Evolutionary conservation across 805 yeast genomes (phyloP).

Genomic region (Ogataea populi-albae): DNA sequence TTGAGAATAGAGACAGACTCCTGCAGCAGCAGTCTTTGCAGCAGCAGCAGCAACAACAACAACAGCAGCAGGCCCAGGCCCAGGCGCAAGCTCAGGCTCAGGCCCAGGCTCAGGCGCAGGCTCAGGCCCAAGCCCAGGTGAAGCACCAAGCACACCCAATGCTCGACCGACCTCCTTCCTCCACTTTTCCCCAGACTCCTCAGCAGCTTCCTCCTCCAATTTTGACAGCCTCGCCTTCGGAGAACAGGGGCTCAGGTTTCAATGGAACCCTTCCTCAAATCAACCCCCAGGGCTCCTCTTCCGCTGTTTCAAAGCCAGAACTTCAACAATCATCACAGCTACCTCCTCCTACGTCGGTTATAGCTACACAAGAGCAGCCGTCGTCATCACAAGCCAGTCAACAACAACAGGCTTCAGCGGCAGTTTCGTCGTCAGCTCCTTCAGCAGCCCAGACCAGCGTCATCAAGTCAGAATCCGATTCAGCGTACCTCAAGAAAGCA

Average conservation of each 20-base stretch:
- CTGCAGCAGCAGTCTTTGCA: slow-evolving; percentile 39
- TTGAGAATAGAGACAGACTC: slow-evolving; percentile 75
- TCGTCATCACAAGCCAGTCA: slow-evolving; percentile 12
- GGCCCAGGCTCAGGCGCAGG: slow-evolving; percentile 33
- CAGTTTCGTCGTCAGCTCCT: slow-evolving; percentile 32
- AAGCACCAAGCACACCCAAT: slow-evolving; percentile 24
- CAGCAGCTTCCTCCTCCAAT: slow-evolving; percentile 38
- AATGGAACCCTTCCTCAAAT: slow-evolving; percentile 24
- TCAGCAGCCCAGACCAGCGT: slow-evolving; percentile 15
- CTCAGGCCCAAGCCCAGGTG: slow-evolving; percentile 30
- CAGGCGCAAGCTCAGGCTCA: slow-evolving; percentile 33
- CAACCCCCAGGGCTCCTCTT: slow-evolving; percentile 24
- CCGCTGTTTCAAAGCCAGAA: slow-evolving; percentile 29
- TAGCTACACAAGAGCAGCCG: slow-evolving; percentile 17
- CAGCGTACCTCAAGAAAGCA: slow-evolving; percentile 39
- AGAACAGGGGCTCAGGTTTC: slow-evolving; percentile 19
- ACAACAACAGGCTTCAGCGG: slow-evolving; percentile 27
- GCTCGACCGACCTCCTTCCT: slow-evolving; percentile 17
- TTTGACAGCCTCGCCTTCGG: slow-evolving; percentile 26
- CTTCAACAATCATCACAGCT: slow-evolving; percentile 29
- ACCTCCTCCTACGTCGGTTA: slow-evolving; percentile 24
- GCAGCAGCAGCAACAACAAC: slow-evolving; percentile 42
- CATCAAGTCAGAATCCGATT: slow-evolving; percentile 25
- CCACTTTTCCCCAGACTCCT: slow-evolving; percentile 25
- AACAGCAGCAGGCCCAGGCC: slow-evolving; percentile 31